phyloP scores from a whole-genome alignment of 495 filamentous ascomycete genomes.

The Monascus purpureus region DNA sequence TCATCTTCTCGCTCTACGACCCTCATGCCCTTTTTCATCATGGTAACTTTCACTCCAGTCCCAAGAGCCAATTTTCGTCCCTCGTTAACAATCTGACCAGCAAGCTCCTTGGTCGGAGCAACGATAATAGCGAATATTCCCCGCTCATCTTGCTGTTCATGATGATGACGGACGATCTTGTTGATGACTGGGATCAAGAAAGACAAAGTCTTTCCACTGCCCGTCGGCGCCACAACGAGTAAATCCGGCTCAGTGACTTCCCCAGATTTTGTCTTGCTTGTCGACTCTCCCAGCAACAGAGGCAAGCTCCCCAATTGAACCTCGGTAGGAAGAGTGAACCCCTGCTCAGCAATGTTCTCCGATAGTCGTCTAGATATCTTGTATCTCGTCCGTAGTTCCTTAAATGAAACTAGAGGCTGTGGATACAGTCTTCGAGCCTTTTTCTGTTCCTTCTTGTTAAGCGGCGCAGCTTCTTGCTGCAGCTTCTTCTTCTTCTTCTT shows the following conservation, averaged over 20 bases:
- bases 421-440: constrained; percentile 46
- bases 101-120: constrained; percentile 86
- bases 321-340: constrained; percentile 77
- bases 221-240: constrained; percentile 80
- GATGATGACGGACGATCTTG: constrained; percentile 43
- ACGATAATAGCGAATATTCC: constrained; percentile 54
- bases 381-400: constrained; percentile 53
- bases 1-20: constrained; percentile 33
- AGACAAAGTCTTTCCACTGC: constrained; percentile 91
- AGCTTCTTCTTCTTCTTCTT: constrained; percentile 38
- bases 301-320: constrained; percentile 83
- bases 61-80: constrained; percentile 64
- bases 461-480: constrained; percentile 9
- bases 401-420: constrained; percentile 66
- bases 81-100: constrained; percentile 84
- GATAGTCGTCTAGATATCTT: constrained; percentile 54
- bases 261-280: constrained; percentile 6
- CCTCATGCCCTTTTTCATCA: constrained; percentile 75
- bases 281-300: constrained; percentile 43
- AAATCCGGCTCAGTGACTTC: constrained; percentile 45
- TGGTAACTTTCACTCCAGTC: constrained; percentile 64
- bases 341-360: constrained; percentile 69
- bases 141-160: constrained; percentile 31
- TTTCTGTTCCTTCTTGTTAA: constrained; percentile 40
- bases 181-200: constrained; percentile 83